Conservation (phyloP, 345 rosid species). For the Nasturtium officinale region DNA sequence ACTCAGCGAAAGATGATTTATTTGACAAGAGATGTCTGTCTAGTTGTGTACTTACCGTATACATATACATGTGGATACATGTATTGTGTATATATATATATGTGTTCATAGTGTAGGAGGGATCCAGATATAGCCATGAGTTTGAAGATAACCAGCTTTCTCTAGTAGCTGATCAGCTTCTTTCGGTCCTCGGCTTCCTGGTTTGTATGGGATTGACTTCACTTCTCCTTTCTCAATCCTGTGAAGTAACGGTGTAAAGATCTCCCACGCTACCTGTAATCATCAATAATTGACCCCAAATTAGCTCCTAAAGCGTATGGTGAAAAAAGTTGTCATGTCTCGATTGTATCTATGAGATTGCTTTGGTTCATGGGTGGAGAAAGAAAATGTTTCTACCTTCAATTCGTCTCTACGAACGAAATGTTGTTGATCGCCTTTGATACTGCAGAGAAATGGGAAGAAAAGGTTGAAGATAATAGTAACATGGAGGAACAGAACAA, state of each 20-base stretch:
- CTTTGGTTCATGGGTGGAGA: background rate
- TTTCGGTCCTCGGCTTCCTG: slow-evolving; percentile 87
- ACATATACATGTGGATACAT: slow-evolving; percentile 10
- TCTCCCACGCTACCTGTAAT: slow-evolving; percentile 87
- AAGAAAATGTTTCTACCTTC: slow-evolving; percentile 53
- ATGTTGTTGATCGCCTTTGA: slow-evolving; percentile 94
- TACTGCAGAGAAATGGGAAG: slow-evolving; percentile 48
- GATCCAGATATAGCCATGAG: slow-evolving; percentile 92
- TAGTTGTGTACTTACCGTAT: background rate
- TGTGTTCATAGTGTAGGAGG: slow-evolving; percentile 70
- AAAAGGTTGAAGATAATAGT: background rate
- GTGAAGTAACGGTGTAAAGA: slow-evolving; percentile 89
- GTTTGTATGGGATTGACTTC: slow-evolving; percentile 65
- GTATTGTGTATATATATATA: slow-evolving; percentile 1
- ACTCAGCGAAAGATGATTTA: slow-evolving; percentile 1
- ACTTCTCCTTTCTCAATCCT: slow-evolving; percentile 75
- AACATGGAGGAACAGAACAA: background rate
- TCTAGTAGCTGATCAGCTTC: slow-evolving; percentile 79
- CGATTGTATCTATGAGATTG: background rate
- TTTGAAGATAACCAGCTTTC: slow-evolving; percentile 80
- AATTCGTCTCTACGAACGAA: slow-evolving; percentile 94
- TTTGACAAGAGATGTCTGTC: background rate
- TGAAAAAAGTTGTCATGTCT: background rate
- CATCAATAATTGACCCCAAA: slow-evolving; percentile 5
- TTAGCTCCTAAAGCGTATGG: background rate